Conservation (phyloP, 495 filamentous ascomycete species). For the Penicillium argentinense region DNA sequence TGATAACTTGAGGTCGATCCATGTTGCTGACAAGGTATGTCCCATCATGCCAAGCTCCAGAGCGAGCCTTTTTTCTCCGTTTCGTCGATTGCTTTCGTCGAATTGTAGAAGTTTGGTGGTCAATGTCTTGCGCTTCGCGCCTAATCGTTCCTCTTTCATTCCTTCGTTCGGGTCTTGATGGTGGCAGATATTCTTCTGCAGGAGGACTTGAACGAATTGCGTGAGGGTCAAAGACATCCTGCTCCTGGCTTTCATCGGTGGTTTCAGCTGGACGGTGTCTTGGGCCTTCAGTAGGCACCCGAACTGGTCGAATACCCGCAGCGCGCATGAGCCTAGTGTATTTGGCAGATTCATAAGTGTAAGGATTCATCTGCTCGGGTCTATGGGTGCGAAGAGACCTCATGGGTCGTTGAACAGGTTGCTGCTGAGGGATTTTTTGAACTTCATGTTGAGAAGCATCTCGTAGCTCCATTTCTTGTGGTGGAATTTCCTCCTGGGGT, state of each 20-base stretch:
- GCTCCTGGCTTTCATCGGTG: conserved; percentile 55
- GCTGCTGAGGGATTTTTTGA: conserved; percentile 59
- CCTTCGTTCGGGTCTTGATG: conserved; percentile 9
- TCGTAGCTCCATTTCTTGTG: conserved; percentile 44
- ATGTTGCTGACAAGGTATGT: background rate
- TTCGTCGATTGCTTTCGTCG: conserved; percentile 20
- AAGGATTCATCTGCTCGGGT: conserved; percentile 59
- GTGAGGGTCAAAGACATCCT: conserved; percentile 28
- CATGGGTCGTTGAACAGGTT: conserved; percentile 49
- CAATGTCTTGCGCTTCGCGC: background rate
- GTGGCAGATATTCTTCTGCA: conserved; percentile 21
- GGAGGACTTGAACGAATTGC: conserved; percentile 37
- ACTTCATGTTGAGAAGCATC: too few species aligned
- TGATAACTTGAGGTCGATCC: conserved; percentile 23
- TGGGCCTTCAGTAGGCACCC: conserved; percentile 37
- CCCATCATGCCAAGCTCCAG: conserved; percentile 8
- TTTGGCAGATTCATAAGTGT: conserved; percentile 64
- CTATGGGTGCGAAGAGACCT: background rate
- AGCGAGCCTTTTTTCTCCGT: conserved; percentile 35
- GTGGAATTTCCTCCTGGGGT: conserved; percentile 31
- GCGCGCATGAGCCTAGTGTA: conserved; percentile 61
- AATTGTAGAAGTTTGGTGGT: background rate
- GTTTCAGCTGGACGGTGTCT: conserved; percentile 28
- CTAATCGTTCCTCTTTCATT: conserved; percentile 6
- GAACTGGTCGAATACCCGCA: conserved; percentile 62